Evolutionary conservation across 2,329 filamentous ascomycete genomes (phyloP).

Genomic region (Aspergillus alliaceus): DNA sequence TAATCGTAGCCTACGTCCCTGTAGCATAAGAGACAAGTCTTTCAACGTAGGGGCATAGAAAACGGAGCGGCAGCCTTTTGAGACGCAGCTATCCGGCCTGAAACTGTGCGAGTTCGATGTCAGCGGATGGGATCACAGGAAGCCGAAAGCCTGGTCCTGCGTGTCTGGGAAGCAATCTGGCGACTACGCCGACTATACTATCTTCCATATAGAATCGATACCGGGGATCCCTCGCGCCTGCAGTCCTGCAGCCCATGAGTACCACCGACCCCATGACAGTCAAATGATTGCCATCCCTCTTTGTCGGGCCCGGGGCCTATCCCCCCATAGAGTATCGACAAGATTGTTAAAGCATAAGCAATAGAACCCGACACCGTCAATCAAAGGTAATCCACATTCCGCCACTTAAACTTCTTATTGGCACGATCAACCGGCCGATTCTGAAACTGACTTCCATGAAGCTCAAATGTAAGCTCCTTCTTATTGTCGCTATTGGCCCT

Average conservation of each 20-base stretch:
- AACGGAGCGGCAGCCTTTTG: too few species aligned
- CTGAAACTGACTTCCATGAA: constrained; percentile 85
- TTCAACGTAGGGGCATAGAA: background rate
- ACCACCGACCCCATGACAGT: background rate
- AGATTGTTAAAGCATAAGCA: too few species aligned
- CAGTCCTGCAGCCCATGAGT: background rate
- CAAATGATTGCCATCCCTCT: background rate
- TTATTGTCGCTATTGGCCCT: background rate
- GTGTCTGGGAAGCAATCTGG: background rate
- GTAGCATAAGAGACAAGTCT: background rate
- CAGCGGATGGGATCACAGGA: background rate
- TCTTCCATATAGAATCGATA: background rate
- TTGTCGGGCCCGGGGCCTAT: background rate
- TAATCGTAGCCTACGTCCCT: background rate
- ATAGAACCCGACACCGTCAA: background rate
- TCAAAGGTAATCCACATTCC: constrained; percentile 75
- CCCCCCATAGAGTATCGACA: background rate
- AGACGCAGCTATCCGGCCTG: background rate
- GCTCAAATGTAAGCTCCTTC: constrained; percentile 70
- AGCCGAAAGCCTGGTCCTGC: background rate
- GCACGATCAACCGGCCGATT: constrained; percentile 79
- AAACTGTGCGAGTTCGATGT: too few species aligned
- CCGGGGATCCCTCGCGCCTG: background rate
- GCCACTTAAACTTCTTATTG: constrained; percentile 87
- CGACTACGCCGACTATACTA: background rate